Conservation (phyloP, 352 stramenopile species). For the Phytophthora aleatoria region DNA sequence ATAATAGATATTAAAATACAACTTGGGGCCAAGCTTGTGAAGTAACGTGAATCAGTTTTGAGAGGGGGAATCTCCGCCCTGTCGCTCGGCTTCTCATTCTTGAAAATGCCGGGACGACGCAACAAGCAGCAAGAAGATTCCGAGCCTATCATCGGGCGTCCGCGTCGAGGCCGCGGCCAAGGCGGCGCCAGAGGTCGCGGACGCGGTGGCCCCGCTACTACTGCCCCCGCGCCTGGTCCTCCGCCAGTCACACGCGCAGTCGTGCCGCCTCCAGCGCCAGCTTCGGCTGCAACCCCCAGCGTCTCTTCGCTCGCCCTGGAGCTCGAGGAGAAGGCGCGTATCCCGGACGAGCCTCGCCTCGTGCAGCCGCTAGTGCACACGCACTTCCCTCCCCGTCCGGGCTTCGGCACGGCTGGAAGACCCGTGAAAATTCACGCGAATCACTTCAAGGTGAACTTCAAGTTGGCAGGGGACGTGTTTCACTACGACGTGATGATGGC, state of each 20-base stretch:
- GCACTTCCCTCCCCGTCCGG: conserved; percentile 56
- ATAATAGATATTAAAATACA: too few species aligned
- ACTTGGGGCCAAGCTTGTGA: neutral
- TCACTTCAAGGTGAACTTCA: conserved; percentile 67
- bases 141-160: conserved; percentile 22
- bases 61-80: neutral
- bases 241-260: neutral
- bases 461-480: conserved; percentile 53
- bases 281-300: neutral
- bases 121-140: conserved; percentile 24
- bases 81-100: conserved; percentile 18
- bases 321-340: conserved; percentile 48
- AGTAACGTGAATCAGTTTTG: conserved; percentile 15
- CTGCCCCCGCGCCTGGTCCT: neutral
- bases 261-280: conserved; percentile 15
- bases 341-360: conserved; percentile 26
- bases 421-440: conserved; percentile 59
- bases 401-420: conserved; percentile 57
- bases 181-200: conserved; percentile 6
- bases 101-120: conserved; percentile 23
- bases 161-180: conserved; percentile 11
- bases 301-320: conserved; percentile 21
- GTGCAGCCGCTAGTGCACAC: conserved; percentile 43
- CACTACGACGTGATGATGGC: conserved; percentile 79
- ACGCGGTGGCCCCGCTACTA: neutral